Conservation (phyloP, 345 rosid species). For the Boechera divaricarpa region DNA sequence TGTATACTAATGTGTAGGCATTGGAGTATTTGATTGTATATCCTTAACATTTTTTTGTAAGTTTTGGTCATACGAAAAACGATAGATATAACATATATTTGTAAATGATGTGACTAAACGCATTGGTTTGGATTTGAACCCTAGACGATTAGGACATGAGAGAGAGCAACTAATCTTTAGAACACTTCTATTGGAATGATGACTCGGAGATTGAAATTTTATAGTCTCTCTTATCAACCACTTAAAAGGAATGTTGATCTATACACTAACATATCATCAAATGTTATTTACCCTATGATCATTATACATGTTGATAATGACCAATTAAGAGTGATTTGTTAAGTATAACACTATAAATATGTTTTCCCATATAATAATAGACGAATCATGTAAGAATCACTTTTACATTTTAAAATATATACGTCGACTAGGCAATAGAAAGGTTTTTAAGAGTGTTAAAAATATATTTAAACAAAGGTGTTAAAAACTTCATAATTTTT, state of each 20-base stretch:
- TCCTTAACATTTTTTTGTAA: background rate
- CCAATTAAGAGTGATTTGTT: conserved; percentile 16
- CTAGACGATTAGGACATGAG: conserved; percentile 28
- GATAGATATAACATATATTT: background rate
- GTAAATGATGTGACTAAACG: conserved; percentile 39
- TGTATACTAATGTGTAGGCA: background rate
- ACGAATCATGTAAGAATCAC: background rate
- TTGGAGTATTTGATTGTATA: background rate
- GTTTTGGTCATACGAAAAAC: background rate
- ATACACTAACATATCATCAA: conserved; percentile 38
- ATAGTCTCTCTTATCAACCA: conserved; percentile 42
- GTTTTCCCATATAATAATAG: background rate
- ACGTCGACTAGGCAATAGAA: background rate
- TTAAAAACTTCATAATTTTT: background rate
- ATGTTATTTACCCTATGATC: background rate
- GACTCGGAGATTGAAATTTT: conserved; percentile 16
- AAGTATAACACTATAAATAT: background rate
- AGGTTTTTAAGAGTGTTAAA: background rate
- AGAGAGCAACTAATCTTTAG: conserved; percentile 23
- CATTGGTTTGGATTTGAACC: conserved; percentile 7
- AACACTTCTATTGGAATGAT: conserved; percentile 21
- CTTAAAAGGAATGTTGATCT: conserved; percentile 40
- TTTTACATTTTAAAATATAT: background rate
- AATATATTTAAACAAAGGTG: no score
- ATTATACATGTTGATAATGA: no score